phyloP scores from a whole-genome alignment of 2,329 filamentous ascomycete species.

The Pseudonectria foliicola region DNA sequence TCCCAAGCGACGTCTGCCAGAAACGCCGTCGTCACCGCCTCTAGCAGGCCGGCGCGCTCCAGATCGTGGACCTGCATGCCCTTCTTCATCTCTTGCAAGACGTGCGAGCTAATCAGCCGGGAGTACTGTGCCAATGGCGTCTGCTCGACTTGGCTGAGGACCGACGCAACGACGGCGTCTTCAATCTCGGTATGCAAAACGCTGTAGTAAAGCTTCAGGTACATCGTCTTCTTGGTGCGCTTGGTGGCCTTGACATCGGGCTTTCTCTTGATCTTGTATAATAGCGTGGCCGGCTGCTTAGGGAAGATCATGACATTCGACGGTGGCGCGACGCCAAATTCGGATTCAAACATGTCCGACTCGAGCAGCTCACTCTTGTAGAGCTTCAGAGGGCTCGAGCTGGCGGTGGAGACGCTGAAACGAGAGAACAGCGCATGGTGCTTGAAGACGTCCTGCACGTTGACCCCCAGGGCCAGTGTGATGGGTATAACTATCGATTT shows the following conservation, averaged over 20 bases:
- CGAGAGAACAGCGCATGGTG: conserved; percentile 73
- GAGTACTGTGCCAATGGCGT: conserved; percentile 39
- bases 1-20: conserved; percentile 42
- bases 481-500: conserved; percentile 59
- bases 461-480: conserved; percentile 79
- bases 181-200: conserved; percentile 70
- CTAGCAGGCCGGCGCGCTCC: conserved; percentile 48
- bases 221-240: conserved; percentile 40
- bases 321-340: conserved; percentile 48
- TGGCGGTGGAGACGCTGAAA: conserved; percentile 84
- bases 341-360: conserved; percentile 61
- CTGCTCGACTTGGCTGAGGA: conserved; percentile 33
- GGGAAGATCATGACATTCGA: conserved; percentile 62
- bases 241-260: conserved; percentile 27
- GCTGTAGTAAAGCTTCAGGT: conserved; percentile 68
- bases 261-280: conserved; percentile 69
- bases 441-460: conserved; percentile 95
- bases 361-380: conserved; percentile 62
- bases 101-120: conserved; percentile 37
- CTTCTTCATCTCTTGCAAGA: conserved; percentile 37
- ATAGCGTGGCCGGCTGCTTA: conserved; percentile 70
- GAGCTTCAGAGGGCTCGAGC: conserved; percentile 65
- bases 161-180: conserved; percentile 35
- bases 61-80: conserved; percentile 43
- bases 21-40: conserved; percentile 42